Base-by-base conservation (phyloP, 306 rosid species). In the Myrica gale region DNA sequence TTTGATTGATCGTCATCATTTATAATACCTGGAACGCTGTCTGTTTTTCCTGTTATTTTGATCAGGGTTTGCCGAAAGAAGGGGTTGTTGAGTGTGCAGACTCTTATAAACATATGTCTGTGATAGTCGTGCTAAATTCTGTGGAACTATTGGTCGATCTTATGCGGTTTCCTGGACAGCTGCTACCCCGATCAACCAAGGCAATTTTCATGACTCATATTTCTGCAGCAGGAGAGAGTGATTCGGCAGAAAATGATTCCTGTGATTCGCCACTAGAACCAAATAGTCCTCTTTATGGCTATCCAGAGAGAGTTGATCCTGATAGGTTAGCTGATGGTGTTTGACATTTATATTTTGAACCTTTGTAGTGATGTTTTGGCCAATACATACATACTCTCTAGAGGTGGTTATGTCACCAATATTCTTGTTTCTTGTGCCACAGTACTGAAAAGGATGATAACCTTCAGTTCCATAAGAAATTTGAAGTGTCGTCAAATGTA, bases 191-290 rank as follows among this genome's bases (percentile, higher is more conserved):
- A 61, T 85, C 99, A 78, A 88, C 98, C 73, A 92, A 89, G 82
- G 91, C 97, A 75, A 85, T 96, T 80, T 87, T 88, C 70, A 89
- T 96, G 99, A 87, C 90, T 62, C 99, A 92, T 87, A 78, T 96
- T 79, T 88, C 97, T 9, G 91, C 92, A 10, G 99, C 93, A n/a
- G 99, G 97, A 74, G 99, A 96, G 85, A 96, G 99, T 78, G 99
- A 96, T 87, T 92, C 98, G 65, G 99, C 99, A 6, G 99, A 96
- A 86, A 92, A 96, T 66, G 99, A 96, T 74, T 96, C 99, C n/a
- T 96, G 99, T 82, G 99, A 96, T 84, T 96, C 99, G 6, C 98
- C 99, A 7, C 78, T 96, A 61, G 99, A 96, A 81, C 99, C 99
- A n/a, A 96, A 96, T 78, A 96, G 98, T 80, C 99, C 99, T 79